Evolutionary conservation across 768 basidiomycete genomes (phyloP).

Genomic region (Hericium coralloides): DNA sequence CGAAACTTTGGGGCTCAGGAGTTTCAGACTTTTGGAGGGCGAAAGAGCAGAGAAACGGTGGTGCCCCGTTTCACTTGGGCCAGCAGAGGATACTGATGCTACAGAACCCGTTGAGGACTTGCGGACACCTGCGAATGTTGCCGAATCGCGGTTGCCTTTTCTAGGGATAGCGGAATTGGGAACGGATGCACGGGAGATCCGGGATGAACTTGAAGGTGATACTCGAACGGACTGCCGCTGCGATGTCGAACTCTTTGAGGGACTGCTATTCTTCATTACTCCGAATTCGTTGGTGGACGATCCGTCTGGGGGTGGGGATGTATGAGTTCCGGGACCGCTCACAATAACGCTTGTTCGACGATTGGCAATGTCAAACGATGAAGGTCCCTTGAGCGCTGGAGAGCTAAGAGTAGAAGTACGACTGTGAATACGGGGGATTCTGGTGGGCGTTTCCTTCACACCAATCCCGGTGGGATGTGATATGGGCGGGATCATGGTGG

Average conservation of each 20-base stretch:
- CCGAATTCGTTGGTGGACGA: slow-evolving; percentile 69
- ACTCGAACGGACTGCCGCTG: slow-evolving; percentile 51
- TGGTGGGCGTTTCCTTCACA: slow-evolving; percentile 82
- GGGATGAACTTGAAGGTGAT: slow-evolving; percentile 45
- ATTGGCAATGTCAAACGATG: slow-evolving; percentile 31
- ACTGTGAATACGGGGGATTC: slow-evolving; percentile 89
- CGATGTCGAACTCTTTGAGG: slow-evolving; percentile 28
- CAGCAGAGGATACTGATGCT: slow-evolving; percentile 52
- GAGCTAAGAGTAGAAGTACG: slow-evolving; percentile 68
- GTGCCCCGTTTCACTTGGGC: slow-evolving; percentile 31
- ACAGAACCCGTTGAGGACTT: slow-evolving; percentile 80
- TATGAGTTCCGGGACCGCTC: slow-evolving; percentile 40
- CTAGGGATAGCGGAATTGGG: slow-evolving; percentile 42
- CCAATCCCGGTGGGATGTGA: slow-evolving; percentile 42
- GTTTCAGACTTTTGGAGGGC: slow-evolving; percentile 76
- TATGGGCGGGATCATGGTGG: slow-evolving; percentile 36
- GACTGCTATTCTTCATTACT: slow-evolving; percentile 58
- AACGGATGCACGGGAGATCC: slow-evolving; percentile 41
- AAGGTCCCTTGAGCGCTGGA: slow-evolving; percentile 55
- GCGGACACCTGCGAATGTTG: slow-evolving; percentile 68
- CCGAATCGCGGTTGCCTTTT: slow-evolving; percentile 69
- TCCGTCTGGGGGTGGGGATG: slow-evolving; percentile 46
- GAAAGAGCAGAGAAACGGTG: slow-evolving; percentile 79
- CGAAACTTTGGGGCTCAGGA: slow-evolving; percentile 72
- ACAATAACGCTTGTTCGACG: slow-evolving; percentile 62